Conservation (phyloP, 352 stramenopile genomes). For the Pythium monospermum region DNA sequence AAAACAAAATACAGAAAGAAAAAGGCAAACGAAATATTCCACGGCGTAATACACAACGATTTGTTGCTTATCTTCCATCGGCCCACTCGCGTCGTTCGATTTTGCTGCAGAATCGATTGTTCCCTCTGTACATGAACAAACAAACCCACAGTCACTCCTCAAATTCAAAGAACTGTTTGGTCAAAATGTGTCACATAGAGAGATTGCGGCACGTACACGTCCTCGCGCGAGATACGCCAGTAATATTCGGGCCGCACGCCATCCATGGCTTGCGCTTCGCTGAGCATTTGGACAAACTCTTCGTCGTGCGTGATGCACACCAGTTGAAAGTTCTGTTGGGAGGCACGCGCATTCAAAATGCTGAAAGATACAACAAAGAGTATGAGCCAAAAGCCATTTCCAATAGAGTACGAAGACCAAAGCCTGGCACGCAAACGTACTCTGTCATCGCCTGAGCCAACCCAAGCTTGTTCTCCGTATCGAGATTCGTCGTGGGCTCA, state of each 20-base stretch:
- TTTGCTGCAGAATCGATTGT: constrained; percentile 83
- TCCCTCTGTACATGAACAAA: constrained; percentile 33
- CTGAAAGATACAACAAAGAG: constrained; percentile 27
- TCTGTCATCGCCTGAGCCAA: constrained; percentile 84
- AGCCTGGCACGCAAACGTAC: constrained; percentile 31
- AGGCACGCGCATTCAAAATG: constrained; percentile 92
- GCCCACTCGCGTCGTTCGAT: constrained; percentile 71
- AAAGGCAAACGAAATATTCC: constrained; percentile 1
- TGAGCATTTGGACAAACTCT: constrained; percentile 89
- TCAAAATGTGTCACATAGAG: too few species aligned
- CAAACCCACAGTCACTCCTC: neutral
- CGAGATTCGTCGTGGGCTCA: constrained; percentile 98
- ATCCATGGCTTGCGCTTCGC: constrained; percentile 69
- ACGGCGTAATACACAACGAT: neutral
- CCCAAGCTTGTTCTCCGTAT: constrained; percentile 96
- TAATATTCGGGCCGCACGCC: constrained; percentile 77
- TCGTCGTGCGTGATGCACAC: constrained; percentile 99
- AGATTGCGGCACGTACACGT: constrained; percentile 59
- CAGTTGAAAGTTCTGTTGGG: constrained; percentile 99
- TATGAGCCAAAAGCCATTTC: neutral
- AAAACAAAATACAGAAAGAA: neutral
- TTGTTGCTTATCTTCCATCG: constrained; percentile 28
- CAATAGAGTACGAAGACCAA: neutral
- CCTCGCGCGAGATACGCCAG: constrained; percentile 76
- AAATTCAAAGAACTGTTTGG: too few species aligned